Evolutionary conservation across 2,329 filamentous ascomycete species (phyloP).

Genomic region (Colletotrichum coccodes): DNA sequence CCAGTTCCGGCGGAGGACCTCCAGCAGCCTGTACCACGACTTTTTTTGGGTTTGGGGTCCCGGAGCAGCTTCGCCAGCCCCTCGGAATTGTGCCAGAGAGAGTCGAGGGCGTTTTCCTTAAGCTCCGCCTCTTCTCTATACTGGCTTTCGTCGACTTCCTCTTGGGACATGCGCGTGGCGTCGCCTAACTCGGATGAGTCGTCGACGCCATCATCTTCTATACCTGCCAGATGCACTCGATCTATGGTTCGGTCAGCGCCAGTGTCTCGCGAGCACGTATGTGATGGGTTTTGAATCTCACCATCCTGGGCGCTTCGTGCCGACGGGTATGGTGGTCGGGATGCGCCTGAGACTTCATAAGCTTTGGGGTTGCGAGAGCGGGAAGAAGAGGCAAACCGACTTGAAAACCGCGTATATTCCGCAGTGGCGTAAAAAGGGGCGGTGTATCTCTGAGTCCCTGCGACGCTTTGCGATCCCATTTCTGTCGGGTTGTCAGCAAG

Average conservation of each 20-base stretch:
- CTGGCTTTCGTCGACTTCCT: conserved; percentile 13
- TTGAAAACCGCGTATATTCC: conserved; percentile 15
- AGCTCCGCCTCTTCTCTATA: conserved; percentile 9
- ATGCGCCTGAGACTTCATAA: conserved; percentile 4
- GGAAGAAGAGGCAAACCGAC: not conserved
- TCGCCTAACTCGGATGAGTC: conserved; percentile 3
- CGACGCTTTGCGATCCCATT: conserved; percentile 17
- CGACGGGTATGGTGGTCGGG: not conserved
- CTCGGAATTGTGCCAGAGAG: conserved; percentile 40
- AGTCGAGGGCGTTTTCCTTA: conserved; percentile 35
- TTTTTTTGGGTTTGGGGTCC: conserved; percentile 13
- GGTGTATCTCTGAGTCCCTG: not conserved
- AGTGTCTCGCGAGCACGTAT: not conserved
- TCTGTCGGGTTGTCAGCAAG: conserved; percentile 4
- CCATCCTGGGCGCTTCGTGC: not conserved
- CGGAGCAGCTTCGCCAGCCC: conserved; percentile 41
- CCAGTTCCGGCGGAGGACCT: conserved; percentile 36
- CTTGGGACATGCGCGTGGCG: not conserved
- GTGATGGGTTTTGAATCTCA: not conserved
- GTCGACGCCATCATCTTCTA: not conserved
- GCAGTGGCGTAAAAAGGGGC: not conserved
- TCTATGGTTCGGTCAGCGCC: not conserved
- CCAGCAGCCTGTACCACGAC: conserved; percentile 6
- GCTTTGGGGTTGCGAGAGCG: not conserved
- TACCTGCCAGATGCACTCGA: not conserved